Base-by-base conservation (phyloP, 2,329 filamentous ascomycete genomes). In the Fusarium foetens region DNA sequence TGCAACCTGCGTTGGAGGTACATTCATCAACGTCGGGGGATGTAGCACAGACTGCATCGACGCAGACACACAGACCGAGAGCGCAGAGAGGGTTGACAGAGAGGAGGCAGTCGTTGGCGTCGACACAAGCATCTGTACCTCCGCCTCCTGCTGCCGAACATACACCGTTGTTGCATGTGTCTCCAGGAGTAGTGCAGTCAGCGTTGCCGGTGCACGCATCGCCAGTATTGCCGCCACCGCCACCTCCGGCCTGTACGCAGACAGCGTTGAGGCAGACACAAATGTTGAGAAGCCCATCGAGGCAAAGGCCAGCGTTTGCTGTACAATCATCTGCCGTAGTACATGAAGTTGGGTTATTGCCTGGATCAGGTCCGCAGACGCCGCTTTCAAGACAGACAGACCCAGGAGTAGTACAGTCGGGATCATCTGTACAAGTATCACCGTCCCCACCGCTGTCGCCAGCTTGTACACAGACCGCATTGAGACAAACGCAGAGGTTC, bases 31-130 rank as follows among this genome's bases (percentile, higher is more conserved):
- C 54, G 19, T 58, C 43, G 6, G 45, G 43, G 1, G 16, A 13
- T 3, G n/a, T 9, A 21, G 33, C 3, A 10, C 69, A 76, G 25
- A 71, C 38, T 4, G 53, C 53, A 25, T 60, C 23, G 3, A 55
- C 25, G 17, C 69, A 71, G 3, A 60, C n/a, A 23, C 69, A 71
- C 7, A 71, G 53, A 11, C 69, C 69, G 6, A 68, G 53, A 19
- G 16, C 38, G 17, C 69, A 71, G 5, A 68, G n/a, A 17, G 67
- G 48, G 16, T 70, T 48, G 17, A 36, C 58, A 1, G 51, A 45
- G 14, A 66, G 13, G 23, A 71, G 27, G 21, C 68, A 71, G 8
- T 71, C 58, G 33, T 65, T 64, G 8, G 35, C 62, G 8, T 67
- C 67, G 10, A 55, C n/a, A 25, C 68, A 71, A 6, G 41, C n/a